These are phyloP conservation scores for Hypoxylon sp. DNA, from an alignment of 2,329 filamentous ascomycete species.

Conservation along the genomic window DNA sequence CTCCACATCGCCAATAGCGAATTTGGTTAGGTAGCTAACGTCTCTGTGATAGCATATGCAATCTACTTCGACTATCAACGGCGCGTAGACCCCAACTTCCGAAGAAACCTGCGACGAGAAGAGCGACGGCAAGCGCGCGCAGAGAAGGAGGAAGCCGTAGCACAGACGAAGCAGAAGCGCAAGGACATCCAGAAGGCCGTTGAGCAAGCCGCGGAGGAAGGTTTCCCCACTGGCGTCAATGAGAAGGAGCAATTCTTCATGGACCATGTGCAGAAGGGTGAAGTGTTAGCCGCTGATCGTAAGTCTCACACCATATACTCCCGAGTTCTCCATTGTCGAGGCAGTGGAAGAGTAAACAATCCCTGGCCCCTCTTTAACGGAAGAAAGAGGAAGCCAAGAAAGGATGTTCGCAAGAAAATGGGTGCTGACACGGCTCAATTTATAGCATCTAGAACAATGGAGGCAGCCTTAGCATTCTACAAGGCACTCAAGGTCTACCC, in stretches of 20 bases:
- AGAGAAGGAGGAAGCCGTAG: slow-evolving; percentile 80
- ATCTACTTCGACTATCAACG: slow-evolving; percentile 79
- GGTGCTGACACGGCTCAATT: slow-evolving; percentile 34
- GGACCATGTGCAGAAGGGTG: slow-evolving; percentile 91
- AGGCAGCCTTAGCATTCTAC: slow-evolving; percentile 96
- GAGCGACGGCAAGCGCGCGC: slow-evolving; percentile 79
- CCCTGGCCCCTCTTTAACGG: neutral
- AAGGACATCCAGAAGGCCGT: slow-evolving; percentile 82
- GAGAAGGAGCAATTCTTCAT: slow-evolving; percentile 98
- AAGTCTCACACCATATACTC: slow-evolving; percentile 56
- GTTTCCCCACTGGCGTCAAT: slow-evolving; percentile 90
- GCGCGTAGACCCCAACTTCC: slow-evolving; percentile 75
- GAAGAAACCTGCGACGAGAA: slow-evolving; percentile 79
- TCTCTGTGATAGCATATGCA: slow-evolving; percentile 68
- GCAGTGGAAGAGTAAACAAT: neutral
- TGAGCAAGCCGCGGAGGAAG: slow-evolving; percentile 87
- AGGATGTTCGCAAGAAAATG: slow-evolving; percentile 15
- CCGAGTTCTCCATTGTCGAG: neutral
- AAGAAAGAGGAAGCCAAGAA: neutral
- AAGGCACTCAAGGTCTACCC: slow-evolving; percentile 99
- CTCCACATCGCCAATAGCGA: slow-evolving; percentile 31
- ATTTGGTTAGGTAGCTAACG: slow-evolving; percentile 31
- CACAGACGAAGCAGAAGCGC: slow-evolving; percentile 75
- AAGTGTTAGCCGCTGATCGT: slow-evolving; percentile 87
- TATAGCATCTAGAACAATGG: slow-evolving; percentile 77